Base-by-base conservation (phyloP, 2,329 filamentous ascomycete genomes). In the Colletotrichum horii region DNA sequence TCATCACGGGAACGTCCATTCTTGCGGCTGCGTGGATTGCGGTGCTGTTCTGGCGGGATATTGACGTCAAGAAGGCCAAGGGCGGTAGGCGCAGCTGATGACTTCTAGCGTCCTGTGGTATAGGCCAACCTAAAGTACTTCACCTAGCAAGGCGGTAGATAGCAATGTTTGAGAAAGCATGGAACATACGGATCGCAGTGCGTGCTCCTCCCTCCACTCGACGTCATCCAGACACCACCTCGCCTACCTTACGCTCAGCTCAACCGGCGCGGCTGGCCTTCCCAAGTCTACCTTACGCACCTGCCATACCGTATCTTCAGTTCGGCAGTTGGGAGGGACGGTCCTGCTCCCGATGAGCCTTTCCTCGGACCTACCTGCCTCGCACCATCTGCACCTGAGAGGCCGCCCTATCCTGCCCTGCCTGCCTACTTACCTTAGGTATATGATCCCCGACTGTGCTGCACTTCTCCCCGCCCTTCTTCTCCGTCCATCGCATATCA, bases 1-100 rank as follows among this genome's bases (percentile, higher is more conserved):
- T 85, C 43, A 80, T 81, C 48, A 80, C 82, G 11, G 83, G 83
- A 22, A 79, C 80, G 26, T 81, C 80, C 3, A 77, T 84, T 71
- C 80, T 82, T 68, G 76, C 67, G 6, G 71, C 84, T 60, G 68
- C 77, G 22, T 79, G 82, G 28, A 70, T 81, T 26, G 81, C 80
- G 77, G 79, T 82, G 19, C 68, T 79, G n/a, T 75, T 84, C 77
- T 77, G 83, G 38, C 78, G 78, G 74, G 82, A 84, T 71, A 77
- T 82, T 48, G 79, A 84, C 36, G 77, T 84, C 15, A 78, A 30
- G 8, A 60, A 69, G 11, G 43, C 62, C 26, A 66, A 34, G 60
- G 55, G 55, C 24, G 22, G 55, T 0, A 58, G 24, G 16, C 22
- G 26, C 22, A 7, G 24, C 43, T 52, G 43, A 52, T 22, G 43